Evolutionary conservation across 441 rosid species (phyloP), one percentile per base, ranked within the genome.

Genomic region (Gossypium aridum): DNA sequence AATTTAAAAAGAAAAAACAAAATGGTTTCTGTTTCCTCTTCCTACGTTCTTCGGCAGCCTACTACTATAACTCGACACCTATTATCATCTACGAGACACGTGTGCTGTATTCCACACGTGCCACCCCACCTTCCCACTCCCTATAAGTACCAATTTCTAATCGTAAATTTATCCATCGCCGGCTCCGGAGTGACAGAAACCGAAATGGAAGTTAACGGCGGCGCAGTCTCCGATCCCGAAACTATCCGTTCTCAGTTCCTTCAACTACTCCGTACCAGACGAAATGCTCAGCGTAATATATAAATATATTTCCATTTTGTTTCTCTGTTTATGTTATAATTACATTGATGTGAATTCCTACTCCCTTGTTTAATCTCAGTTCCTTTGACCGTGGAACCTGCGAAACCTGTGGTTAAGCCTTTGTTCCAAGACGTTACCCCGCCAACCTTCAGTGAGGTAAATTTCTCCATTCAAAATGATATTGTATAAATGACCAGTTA

Each of bases 371-470:
- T 2, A 19, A 2, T 76, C 79, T 13, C 82, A 95, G 98, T 86
- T 81, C 83, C 85, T 10, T 79, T 88, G 26, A 65, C 86, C 0
- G 90, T 86, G 51, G 88, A 88, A 22, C 70, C 75, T 53, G 87
- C 89, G 19, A 82, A 85, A 65, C 91, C 90, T 0, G 96, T 90
- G 73, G 55, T 69, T 68, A 72, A 75, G 74, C 97, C 98, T 45
- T 26, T 91, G n/a, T 92, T 31, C 77, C 97, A 88, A 81, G 86
- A 83, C 59, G 79, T 4, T 55, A 64, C 83, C 56, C 91, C 85
- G 3, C 86, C 84, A 7, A 64, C 69, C 7, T 72, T 71, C 74
- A 81, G 89, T 23, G 70, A 85, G 91, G 98, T 94, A 49, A 13
- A 72, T 64, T 17, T 54, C 8, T 54, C 14, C 57, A 7, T 67